Conservation (phyloP, 2,329 filamentous ascomycete genomes). For the Zymoseptoria brevis region DNA sequence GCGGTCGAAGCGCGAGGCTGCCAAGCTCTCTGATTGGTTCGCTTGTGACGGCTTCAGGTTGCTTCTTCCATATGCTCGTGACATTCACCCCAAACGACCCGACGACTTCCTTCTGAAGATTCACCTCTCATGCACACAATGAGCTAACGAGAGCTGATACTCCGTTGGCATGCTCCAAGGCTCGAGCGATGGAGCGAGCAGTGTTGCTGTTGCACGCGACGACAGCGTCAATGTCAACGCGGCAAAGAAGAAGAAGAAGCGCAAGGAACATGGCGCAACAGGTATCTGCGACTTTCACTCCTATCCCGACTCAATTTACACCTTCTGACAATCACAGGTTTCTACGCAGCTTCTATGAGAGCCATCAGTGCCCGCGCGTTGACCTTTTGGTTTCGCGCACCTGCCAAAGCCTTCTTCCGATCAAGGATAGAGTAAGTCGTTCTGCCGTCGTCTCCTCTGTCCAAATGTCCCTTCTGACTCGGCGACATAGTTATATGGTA, state of each 20-base stretch:
- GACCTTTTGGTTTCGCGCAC: conserved; percentile 85
- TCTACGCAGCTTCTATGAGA: conserved; percentile 77
- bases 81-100: too few species aligned
- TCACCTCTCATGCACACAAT: background rate
- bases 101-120: background rate
- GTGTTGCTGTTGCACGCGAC: background rate
- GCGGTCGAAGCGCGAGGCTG: background rate
- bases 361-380: conserved; percentile 76
- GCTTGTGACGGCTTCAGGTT: background rate
- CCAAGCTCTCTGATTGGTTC: background rate
- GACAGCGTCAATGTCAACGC: background rate
- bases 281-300: conserved; percentile 59
- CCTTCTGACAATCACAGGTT: conserved; percentile 45
- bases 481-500: conserved; percentile 43
- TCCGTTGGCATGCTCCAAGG: background rate
- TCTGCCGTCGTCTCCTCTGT: background rate
- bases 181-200: background rate
- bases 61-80: background rate
- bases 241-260: conserved; percentile 30
- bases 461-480: conserved; percentile 7
- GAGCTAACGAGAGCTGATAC: background rate
- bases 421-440: conserved; percentile 73
- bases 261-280: conserved; percentile 40
- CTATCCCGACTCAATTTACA: too few species aligned
- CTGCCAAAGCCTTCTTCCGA: conserved; percentile 86